Evolutionary conservation across 352 stramenopile genomes (phyloP).

Genomic region (Phytophthora megakarya): DNA sequence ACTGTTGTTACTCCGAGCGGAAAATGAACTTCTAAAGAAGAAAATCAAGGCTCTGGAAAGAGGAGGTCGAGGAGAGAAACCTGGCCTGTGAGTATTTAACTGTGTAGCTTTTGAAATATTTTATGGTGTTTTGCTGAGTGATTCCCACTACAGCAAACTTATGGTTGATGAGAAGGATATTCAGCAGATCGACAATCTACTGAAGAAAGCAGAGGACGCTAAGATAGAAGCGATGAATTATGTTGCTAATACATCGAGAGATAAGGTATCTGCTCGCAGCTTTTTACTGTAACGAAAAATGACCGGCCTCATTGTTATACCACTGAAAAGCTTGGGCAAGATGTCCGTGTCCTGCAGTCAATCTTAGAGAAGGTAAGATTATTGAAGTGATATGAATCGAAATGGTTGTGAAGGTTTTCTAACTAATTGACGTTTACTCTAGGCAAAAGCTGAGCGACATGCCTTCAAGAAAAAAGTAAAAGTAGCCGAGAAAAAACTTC

Average conservation of each 20-base stretch:
- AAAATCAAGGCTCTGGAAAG: conserved; percentile 75
- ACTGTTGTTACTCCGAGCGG: conserved; percentile 51
- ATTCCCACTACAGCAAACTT: conserved; percentile 41
- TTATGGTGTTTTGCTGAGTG: background rate
- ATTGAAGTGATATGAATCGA: background rate
- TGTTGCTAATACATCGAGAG: conserved; percentile 68
- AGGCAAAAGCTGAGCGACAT: conserved; percentile 80
- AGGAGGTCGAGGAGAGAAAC: conserved; percentile 48
- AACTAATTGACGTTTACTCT: background rate
- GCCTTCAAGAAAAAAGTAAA: conserved; percentile 86
- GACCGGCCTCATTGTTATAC: no score
- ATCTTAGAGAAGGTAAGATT: conserved; percentile 77
- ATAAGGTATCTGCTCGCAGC: conserved; percentile 51
- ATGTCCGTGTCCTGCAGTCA: conserved; percentile 70
- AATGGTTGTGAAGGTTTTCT: background rate
- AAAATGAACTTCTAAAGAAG: conserved; percentile 73
- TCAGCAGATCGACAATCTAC: conserved; percentile 70
- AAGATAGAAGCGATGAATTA: conserved; percentile 80
- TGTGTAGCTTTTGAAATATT: background rate
- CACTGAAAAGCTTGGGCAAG: conserved; percentile 65
- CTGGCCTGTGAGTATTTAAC: conserved; percentile 32
- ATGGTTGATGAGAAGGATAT: conserved; percentile 64
- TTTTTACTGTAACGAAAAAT: no score
- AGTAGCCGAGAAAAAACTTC: conserved; percentile 60
- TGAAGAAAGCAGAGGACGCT: conserved; percentile 78